Evolutionary conservation across 2,329 filamentous ascomycete species (phyloP), one percentile per base, ranked within the genome.

Genomic region (Lasiodiplodia citricola): DNA sequence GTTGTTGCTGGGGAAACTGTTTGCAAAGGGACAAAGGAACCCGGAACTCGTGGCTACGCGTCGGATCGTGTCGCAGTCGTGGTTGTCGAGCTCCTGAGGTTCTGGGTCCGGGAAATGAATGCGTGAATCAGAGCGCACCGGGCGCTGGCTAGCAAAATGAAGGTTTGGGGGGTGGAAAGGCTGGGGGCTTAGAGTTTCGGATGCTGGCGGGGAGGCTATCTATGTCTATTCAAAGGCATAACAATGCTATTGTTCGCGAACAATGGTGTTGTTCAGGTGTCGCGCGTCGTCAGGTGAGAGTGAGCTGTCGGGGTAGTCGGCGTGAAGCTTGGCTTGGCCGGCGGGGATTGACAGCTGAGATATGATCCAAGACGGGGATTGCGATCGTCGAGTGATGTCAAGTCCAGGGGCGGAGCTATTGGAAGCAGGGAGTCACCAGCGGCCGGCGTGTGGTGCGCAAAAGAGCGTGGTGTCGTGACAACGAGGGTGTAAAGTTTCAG

Each of bases 21-120:
- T 21, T 23, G 56, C 38, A 31, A 57, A 18, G 28, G 58, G 58
- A 63, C 58, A 50, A 63, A 51, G 62, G 50, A 44, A 55, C 62
- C 37, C 47, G 62, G 51, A 51, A 65, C 47, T 65, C 62, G 62
- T 65, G 62, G 62, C 62, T 55, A 65, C 62, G 62, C 62, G 51
- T 63, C 58, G 41, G 13, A 37, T n/a, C 41, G 41, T 37, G 58
- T 51, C 58, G 58, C 58, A 63, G 58, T 50, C 47, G 54, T 13
- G 64, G 38, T 57, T 57, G 64, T 51, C 54, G 51, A 67, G 31
- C 41, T 67, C 47, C 55, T 31, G 47, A 57, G 55, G 66, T 55
- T 23, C 64, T 57, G 4, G 56, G 66, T 57, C 55, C 55, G 10
- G 55, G 25, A 18, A 67, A 60, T 13, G 55, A 54, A 18, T 11